A percentile compares a stretch with the other conserved stretches of the same genome.
These are phyloP conservation scores for Akanthomyces dipterigenus DNA, from an alignment of 2,329 filamentous ascomycete species.

Conservation along the genomic window DNA sequence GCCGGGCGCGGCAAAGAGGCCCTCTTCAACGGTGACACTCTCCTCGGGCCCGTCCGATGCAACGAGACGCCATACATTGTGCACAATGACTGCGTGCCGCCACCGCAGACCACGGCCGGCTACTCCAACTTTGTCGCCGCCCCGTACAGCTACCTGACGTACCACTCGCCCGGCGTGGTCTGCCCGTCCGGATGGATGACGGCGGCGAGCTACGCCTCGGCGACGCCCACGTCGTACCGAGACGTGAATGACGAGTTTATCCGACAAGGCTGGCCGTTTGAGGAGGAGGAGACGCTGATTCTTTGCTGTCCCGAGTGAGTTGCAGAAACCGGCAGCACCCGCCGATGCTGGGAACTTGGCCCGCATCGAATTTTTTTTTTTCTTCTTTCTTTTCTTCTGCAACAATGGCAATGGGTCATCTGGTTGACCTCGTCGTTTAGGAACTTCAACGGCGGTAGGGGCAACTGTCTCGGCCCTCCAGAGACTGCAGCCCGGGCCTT, in stretches of 20 bases:
- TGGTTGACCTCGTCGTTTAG: no score
- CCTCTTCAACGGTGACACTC: neutral
- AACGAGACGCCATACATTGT: no score
- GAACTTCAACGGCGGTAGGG: no score
- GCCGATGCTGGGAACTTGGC: no score
- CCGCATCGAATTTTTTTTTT: no score
- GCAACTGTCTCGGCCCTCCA: no score
- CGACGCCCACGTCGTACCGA: neutral
- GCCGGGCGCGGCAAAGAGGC: neutral
- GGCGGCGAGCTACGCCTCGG: neutral
- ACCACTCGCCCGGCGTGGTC: neutral
- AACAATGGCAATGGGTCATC: no score
- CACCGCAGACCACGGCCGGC: no score
- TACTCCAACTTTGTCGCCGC: no score
- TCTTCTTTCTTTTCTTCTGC: no score
- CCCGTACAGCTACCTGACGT: neutral
- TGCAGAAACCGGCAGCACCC: no score
- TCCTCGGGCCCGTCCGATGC: neutral
- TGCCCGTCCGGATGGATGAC: neutral
- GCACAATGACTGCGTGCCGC: neutral
- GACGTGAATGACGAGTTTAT: neutral
- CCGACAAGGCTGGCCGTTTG: neutral
- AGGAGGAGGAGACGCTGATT: neutral
- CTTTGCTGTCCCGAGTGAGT: neutral
- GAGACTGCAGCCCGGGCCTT: no score